phyloP scores from a whole-genome alignment of 257 asterid genomes.

The Solanum tacnaense region DNA sequence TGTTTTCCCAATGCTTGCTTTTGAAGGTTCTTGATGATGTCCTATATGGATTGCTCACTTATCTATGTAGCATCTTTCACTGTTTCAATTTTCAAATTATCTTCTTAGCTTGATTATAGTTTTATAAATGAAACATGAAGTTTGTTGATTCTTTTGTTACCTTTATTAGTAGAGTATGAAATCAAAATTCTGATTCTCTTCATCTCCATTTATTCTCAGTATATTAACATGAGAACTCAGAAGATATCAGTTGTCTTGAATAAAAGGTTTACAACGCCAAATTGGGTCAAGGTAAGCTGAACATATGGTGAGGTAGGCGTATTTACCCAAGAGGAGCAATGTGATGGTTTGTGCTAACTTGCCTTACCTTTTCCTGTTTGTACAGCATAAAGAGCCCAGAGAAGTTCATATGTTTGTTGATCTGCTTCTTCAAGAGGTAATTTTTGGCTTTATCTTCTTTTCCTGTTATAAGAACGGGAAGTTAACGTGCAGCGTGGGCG shows the following conservation, averaged over 20 bases:
- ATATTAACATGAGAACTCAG: constrained; percentile 71
- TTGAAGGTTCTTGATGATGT: not conserved
- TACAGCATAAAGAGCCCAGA: constrained; percentile 95
- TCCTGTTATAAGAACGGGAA: not conserved
- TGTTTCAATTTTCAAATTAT: not conserved
- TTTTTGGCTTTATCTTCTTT: not conserved
- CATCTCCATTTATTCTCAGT: constrained; percentile 40
- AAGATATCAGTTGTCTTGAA: constrained; percentile 67
- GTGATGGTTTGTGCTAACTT: constrained; percentile 1
- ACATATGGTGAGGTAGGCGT: not conserved
- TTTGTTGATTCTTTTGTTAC: not conserved
- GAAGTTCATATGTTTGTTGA: constrained; percentile 98
- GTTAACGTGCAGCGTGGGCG: not conserved
- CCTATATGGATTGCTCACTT: not conserved
- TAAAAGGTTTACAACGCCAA: constrained; percentile 88
- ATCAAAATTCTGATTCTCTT: not conserved
- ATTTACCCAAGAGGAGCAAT: not conserved
- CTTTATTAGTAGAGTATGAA: not conserved
- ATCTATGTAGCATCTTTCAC: not conserved
- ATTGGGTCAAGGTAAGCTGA: constrained; percentile 82
- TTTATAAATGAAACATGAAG: not conserved
- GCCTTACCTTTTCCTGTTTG: constrained; percentile 1
- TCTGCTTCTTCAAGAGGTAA: constrained; percentile 87
- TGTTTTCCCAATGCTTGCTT: not conserved
- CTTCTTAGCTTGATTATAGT: not conserved